These are phyloP conservation scores for Huntiella abstrusa DNA, from an alignment of 2,329 filamentous ascomycete species.

Conservation along the genomic window DNA sequence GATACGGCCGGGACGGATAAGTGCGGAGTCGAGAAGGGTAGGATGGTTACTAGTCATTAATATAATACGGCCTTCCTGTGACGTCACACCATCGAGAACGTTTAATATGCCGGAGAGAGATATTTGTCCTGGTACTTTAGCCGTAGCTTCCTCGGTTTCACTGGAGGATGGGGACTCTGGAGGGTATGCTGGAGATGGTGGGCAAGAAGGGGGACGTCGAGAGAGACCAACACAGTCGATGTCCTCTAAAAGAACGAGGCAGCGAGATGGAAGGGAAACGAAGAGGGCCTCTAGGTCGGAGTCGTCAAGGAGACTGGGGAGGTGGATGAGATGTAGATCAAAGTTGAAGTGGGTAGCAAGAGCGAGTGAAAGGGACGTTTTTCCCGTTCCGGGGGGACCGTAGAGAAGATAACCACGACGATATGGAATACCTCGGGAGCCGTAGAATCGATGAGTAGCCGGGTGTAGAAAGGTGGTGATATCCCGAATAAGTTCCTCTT, in stretches of 20 bases:
- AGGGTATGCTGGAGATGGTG: conserved; percentile 10
- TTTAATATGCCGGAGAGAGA: conserved; percentile 66
- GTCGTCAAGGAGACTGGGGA: conserved; percentile 32
- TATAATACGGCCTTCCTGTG: conserved; percentile 58
- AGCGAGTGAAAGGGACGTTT: conserved; percentile 48
- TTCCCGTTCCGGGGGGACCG: conserved; percentile 57
- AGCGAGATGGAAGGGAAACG: conserved; percentile 12
- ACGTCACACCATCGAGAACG: conserved; percentile 65
- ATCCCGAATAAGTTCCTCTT: conserved; percentile 46
- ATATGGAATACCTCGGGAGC: conserved; percentile 55
- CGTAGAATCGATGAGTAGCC: conserved; percentile 52
- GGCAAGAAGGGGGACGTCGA: conserved; percentile 6
- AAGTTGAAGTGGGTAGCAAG: conserved; percentile 47
- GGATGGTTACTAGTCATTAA: conserved; percentile 72
- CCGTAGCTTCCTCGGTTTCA: conserved; percentile 9
- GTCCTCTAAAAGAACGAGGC: conserved; percentile 16
- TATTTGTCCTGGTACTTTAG: conserved; percentile 4
- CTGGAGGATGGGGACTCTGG: not conserved
- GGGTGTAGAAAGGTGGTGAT: conserved; percentile 66
- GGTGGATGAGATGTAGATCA: conserved; percentile 44
- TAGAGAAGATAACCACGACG: conserved; percentile 61
- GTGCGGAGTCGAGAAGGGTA: conserved; percentile 51
- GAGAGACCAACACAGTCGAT: conserved; percentile 14
- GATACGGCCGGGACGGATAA: conserved; percentile 55
- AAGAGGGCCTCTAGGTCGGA: conserved; percentile 46